These are phyloP conservation scores for Russula virescens DNA, from an alignment of 768 basidiomycete genomes.

Conservation along the genomic window DNA sequence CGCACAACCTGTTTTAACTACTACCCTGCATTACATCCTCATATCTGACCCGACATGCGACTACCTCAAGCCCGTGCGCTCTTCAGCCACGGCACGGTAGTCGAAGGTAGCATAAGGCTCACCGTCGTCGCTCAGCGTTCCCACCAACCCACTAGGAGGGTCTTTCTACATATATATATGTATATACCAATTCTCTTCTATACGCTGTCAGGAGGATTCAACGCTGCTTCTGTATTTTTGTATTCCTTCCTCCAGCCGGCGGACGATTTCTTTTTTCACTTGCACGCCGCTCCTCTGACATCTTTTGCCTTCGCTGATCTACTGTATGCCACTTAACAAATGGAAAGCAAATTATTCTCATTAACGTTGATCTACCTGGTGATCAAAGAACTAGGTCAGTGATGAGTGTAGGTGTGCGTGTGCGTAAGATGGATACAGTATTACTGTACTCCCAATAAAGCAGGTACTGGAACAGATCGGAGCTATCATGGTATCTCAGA, in stretches of 20 bases:
- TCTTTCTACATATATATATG: neutral
- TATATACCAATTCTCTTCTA: conserved; percentile 4
- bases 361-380: neutral
- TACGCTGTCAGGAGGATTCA: neutral
- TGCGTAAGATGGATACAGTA: no score
- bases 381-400: neutral
- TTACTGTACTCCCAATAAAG: no score
- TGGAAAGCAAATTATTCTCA: neutral
- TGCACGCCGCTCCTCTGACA: neutral
- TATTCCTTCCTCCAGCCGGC: neutral
- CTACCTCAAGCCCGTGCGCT: neutral
- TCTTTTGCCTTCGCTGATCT: neutral
- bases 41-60: neutral
- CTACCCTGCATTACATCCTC: neutral
- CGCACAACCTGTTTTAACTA: neutral
- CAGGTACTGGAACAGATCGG: no score
- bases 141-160: neutral
- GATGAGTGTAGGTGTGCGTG: no score
- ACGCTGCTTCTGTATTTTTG: conserved; percentile 1
- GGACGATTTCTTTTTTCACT: neutral
- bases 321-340: neutral
- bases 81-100: neutral
- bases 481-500: no score
- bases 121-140: neutral
- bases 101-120: neutral